Evolutionary conservation across 768 basidiomycete genomes (phyloP), one percentile per base, ranked within the genome.

Genomic region (Termitomyces sp.): DNA sequence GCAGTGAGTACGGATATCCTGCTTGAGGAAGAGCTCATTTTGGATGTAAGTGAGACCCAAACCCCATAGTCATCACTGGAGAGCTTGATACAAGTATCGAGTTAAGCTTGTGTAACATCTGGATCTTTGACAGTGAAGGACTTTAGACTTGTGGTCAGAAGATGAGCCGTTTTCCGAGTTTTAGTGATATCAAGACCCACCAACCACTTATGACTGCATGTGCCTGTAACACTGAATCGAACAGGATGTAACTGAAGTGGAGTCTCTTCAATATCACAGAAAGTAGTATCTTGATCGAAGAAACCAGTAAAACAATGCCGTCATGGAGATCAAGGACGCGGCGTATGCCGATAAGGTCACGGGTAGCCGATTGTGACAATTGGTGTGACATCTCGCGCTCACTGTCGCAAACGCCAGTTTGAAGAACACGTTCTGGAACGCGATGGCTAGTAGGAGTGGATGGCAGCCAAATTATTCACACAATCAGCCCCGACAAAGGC

Each of bases 351-450:
- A 25, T 37, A 7, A 48, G 27, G 41, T 25, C 48, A 35, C 34
- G 16, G n/a, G 21, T 3, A 35, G 35, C 5, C 5, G 17, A 17
- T n/a, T 12, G 49, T 51, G 49, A 39, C 49, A 39, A 0, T n/a
- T 16, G 7, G 37, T 14, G 50, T 51, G 50, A 51, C 50, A 51
- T 51, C 25, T 51, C 50, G 50, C 50, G 50, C 46, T 47, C 30
- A 17, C 28, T 34, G 12, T 14, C 8, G 19, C 19, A 12, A 32
- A 11, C 28, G 9, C 11, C 32, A 17, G 45, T n/a, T n/a, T n/a
- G 45, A 32, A 19, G 45, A 19, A n/a, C 80, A 34, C 91, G 89
- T 67, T 87, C 27, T 37, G n/a, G 17, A 40, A 39, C 50, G 50
- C 50, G 50, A 51, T 51, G 50, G 50, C n/a, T 28, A 37, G 37